Base-by-base conservation (phyloP, 2,329 filamentous ascomycete genomes). In the Aspergillus melleus region DNA sequence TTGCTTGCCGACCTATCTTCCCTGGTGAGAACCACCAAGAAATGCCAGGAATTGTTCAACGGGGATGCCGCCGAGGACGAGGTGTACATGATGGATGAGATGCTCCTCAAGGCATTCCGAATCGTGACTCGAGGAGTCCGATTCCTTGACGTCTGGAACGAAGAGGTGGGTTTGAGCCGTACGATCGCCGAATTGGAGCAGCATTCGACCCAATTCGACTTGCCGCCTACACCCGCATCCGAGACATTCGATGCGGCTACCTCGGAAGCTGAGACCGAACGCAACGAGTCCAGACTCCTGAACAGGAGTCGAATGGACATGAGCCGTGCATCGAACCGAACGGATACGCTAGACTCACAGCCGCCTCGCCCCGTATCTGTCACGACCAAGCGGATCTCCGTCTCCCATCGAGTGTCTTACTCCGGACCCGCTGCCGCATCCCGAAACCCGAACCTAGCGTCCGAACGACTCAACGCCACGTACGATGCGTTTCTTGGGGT, bases 31-130 rank as follows among this genome's bases (percentile, higher is more conserved):
- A 90, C 90, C 1, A 91, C 91, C 19, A 97, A 96, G 77, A 85
- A 86, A 52, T 80, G 99, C 64, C 92, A 94, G 74, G 91, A 93
- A 69, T 83, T 86, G 63, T 87, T 91, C 59, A 82, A 80, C 60
- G 81, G 81, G 65, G 76, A 47, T 10, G 68, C 74, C 0, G 64
- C 71, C 14, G 73, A 78, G 29, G 74, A 80, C 29, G 74, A 75
- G 32, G 69, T 79, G 50, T 72, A 70, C 19, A 86, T 94, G 59
- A 86, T 97, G 59, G 94, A 98, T 70, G 91, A 96, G 73, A 92
- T 98, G 86, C 90, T 98, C 24, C 80, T 96, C 55, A 95, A 93
- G 74, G 93, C 93, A 0, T 98, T 96, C 80, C 92, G 90, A 72
- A 92, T 98, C 55, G 90, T 96, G n/a, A 94, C 89, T 52, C 88